These are phyloP conservation scores for Schizophyllum amplum DNA, from an alignment of 1,284 basidiomycete genomes.

Conservation along the genomic window DNA sequence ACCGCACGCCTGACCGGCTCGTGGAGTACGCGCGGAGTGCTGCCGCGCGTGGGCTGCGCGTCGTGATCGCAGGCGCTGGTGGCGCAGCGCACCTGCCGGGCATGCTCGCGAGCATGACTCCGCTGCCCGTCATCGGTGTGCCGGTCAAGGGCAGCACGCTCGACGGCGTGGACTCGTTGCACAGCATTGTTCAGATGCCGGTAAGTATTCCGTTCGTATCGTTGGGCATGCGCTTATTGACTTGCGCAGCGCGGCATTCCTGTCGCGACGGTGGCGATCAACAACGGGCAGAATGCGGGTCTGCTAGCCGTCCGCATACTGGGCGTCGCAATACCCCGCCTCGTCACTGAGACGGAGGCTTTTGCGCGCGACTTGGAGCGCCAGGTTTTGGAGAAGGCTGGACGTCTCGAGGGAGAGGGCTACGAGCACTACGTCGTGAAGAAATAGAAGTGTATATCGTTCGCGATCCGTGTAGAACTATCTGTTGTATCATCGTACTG, in stretches of 20 bases:
- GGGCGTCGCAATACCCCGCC: constrained; percentile 39
- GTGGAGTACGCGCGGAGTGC: constrained; percentile 80
- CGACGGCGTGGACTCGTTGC: constrained; percentile 93
- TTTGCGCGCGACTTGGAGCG: constrained; percentile 74
- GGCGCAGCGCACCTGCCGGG: constrained; percentile 97
- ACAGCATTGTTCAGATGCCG: constrained; percentile 99
- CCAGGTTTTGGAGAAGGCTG: constrained; percentile 83
- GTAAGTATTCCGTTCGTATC: constrained; percentile 37
- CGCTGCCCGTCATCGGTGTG: constrained; percentile 91
- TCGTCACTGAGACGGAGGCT: constrained; percentile 63
- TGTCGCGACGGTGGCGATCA: constrained; percentile 96
- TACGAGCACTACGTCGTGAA: constrained; percentile 74
- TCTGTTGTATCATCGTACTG: not conserved
- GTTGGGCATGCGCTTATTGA: constrained; percentile 6
- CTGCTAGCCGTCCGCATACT: constrained; percentile 89
- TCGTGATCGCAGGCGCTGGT: constrained; percentile 92
- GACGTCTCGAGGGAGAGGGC: constrained; percentile 68
- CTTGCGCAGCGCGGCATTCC: constrained; percentile 80
- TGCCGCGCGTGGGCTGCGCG: constrained; percentile 63
- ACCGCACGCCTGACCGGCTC: constrained; percentile 88
- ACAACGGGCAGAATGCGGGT: constrained; percentile 92
- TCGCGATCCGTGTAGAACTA: not conserved
- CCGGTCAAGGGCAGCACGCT: constrained; percentile 93
- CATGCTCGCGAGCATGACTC: constrained; percentile 95
- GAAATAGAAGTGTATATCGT: constrained; percentile 13